Evolutionary conservation across 139 green algal species (phyloP).

Genomic region (Limnomonas spitsbergensis): DNA sequence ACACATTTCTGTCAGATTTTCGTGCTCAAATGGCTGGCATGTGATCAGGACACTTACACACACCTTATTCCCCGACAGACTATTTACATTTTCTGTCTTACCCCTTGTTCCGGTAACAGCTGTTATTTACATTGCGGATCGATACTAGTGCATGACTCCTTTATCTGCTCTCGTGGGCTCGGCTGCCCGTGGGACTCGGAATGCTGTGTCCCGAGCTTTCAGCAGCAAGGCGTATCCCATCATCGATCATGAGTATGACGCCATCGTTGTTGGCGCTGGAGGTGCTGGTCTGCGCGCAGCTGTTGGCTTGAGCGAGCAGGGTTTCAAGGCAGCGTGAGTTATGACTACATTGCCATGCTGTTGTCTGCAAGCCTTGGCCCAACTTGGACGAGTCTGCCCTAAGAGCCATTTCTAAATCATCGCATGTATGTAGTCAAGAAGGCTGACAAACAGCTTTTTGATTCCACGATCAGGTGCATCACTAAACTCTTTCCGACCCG

Average conservation of each 20-base stretch:
- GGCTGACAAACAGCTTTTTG: not conserved
- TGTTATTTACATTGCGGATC: too few species aligned
- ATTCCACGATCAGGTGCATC: slow-evolving; percentile 76
- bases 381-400: too few species aligned
- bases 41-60: too few species aligned
- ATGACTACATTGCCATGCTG: not conserved
- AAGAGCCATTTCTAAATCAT: not conserved
- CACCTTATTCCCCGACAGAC: too few species aligned
- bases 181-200: too few species aligned
- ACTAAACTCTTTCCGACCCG: slow-evolving; percentile 99
- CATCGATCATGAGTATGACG: slow-evolving; percentile 97
- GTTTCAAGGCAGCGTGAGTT: slow-evolving; percentile 95
- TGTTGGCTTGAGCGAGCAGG: slow-evolving; percentile 90
- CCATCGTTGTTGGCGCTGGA: slow-evolving; percentile 93
- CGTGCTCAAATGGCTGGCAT: too few species aligned
- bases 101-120: too few species aligned
- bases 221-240: slow-evolving; percentile 69
- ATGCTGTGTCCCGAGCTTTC: slow-evolving; percentile 7
- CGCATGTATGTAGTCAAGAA: not conserved
- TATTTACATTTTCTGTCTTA: too few species aligned
- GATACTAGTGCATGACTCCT: too few species aligned
- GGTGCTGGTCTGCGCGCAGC: slow-evolving; percentile 89
- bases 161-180: not conserved
- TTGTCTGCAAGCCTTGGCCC: not conserved
- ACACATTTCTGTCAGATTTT: too few species aligned